Evolutionary conservation across 805 yeast genomes (phyloP), one percentile per base, ranked within the genome.

Genomic region (Saturnispora saitoi): DNA sequence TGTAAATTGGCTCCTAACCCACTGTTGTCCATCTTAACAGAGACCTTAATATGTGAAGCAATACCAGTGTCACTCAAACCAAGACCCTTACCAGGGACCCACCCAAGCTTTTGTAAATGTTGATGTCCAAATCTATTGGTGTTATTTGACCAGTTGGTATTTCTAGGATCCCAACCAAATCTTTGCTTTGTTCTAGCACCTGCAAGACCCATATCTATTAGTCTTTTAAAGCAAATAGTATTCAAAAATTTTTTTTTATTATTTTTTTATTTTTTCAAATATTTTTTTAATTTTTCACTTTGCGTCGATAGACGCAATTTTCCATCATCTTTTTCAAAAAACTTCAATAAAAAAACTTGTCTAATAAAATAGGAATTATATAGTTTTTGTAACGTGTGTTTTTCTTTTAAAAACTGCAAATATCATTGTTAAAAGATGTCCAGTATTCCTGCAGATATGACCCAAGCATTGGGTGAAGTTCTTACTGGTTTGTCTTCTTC

Each of bases 121-220:
- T 83, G 78, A 63, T 86, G 96, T 0, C 99, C 99, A 60, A 91
- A 91, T 45, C 96, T 69, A 4, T 72, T 70, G 0, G 83, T 80
- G 58, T 87, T 86, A 60, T 88, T 88, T 24, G 96, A 83, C 99
- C 99, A 91, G 52, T 80, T 77, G 1, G 96, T 90, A 60, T 91
- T 91, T 60, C 98, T 72, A 15, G 99, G 99, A 68, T 91, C 99
- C 32, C 75, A 67, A 10, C 98, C 97, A 63, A 90, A 83, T 59
- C 93, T 76, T 59, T 86, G 95, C 60, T 86, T 88, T 11, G 75
- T 78, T 61, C 81, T 83, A 5, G 83, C 73, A 10, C 86, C 97
- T 40, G 91, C 91, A 59, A 86, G 75, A 45, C 95, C 93, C 95
- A 86, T 86, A 19, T 14, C 51, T 38, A 4, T 40, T 14, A 29